Evolutionary conservation across 1,284 basidiomycete species (phyloP).

Genomic region (Leccinum insolens): DNA sequence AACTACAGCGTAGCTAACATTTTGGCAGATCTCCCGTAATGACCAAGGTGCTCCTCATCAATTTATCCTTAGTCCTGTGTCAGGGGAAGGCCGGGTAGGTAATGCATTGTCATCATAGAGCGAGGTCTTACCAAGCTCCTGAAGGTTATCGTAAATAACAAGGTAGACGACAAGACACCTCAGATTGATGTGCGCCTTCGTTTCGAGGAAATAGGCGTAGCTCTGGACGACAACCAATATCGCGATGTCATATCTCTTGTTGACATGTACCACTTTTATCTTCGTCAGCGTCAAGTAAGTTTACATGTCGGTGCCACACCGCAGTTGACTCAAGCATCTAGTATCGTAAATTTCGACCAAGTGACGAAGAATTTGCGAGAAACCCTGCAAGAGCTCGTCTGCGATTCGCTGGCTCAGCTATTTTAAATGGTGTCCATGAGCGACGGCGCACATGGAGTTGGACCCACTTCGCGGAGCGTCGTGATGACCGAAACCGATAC

Average conservation of each 20-base stretch:
- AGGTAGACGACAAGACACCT: conserved; percentile 72
- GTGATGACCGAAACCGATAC: conserved; percentile 86
- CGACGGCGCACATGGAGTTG: conserved; percentile 89
- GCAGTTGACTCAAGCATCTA: conserved; percentile 36
- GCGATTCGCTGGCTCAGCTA: conserved; percentile 83
- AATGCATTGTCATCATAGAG: background rate
- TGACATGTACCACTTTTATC: conserved; percentile 98
- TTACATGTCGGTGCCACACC: background rate
- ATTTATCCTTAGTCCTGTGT: conserved; percentile 95
- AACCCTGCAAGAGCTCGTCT: conserved; percentile 79
- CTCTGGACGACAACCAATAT: conserved; percentile 95
- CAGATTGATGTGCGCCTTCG: conserved; percentile 89
- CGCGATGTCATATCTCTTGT: conserved; percentile 91
- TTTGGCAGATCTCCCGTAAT: conserved; percentile 65
- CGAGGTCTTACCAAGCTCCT: conserved; percentile 9
- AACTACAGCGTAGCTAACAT: conserved; percentile 7
- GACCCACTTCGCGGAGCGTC: conserved; percentile 86
- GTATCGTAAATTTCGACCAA: conserved; percentile 83
- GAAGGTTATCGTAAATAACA: conserved; percentile 85
- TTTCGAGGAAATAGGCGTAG: conserved; percentile 95
- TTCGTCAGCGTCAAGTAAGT: conserved; percentile 83
- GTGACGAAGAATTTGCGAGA: conserved; percentile 58
- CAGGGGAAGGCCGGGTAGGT: conserved; percentile 87
- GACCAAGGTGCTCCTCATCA: conserved; percentile 74
- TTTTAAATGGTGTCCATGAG: conserved; percentile 87